Evolutionary conservation across 352 stramenopile genomes (phyloP).

Genomic region (Pythium dissotocum): DNA sequence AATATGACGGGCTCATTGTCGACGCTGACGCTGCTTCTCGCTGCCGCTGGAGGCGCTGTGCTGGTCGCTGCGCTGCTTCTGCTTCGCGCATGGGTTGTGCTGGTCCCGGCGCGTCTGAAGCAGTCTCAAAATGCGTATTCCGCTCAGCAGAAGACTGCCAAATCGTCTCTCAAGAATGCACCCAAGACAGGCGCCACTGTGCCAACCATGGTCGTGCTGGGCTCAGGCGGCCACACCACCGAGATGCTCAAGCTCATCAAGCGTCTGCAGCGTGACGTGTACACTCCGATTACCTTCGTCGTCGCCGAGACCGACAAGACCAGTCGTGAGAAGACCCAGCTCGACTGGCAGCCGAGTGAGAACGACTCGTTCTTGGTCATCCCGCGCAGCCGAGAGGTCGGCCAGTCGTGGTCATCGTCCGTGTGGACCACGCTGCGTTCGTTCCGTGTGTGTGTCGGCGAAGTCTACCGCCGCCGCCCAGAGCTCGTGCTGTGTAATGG

Average conservation of each 20-base stretch:
- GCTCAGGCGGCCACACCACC: constrained; percentile 92
- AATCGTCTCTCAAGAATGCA: not conserved
- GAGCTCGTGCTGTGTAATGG: constrained; percentile 94
- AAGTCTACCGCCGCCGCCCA: constrained; percentile 77
- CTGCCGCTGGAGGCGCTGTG: not conserved
- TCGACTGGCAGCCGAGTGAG: constrained; percentile 58
- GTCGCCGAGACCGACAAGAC: constrained; percentile 92
- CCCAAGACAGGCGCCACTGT: constrained; percentile 18
- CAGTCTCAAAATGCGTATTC: constrained; percentile 16
- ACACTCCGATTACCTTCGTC: constrained; percentile 88
- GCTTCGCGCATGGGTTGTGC: constrained; percentile 20
- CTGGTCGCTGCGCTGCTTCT: not conserved
- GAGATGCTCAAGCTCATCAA: constrained; percentile 95
- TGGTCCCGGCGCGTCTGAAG: constrained; percentile 24
- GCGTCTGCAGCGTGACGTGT: constrained; percentile 70
- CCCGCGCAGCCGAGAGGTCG: constrained; percentile 92
- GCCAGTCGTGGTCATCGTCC: constrained; percentile 91
- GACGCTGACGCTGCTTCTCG: not conserved
- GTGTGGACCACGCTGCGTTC: constrained; percentile 87
- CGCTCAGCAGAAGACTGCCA: constrained; percentile 5
- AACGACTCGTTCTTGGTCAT: constrained; percentile 77
- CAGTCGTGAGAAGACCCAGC: constrained; percentile 68
- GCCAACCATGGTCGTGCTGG: constrained; percentile 81
- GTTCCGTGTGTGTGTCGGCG: constrained; percentile 68
- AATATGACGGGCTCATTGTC: not conserved